Evolutionary conservation across 2,329 filamentous ascomycete species (phyloP).

Genomic region (Sclerotinia glacialis): DNA sequence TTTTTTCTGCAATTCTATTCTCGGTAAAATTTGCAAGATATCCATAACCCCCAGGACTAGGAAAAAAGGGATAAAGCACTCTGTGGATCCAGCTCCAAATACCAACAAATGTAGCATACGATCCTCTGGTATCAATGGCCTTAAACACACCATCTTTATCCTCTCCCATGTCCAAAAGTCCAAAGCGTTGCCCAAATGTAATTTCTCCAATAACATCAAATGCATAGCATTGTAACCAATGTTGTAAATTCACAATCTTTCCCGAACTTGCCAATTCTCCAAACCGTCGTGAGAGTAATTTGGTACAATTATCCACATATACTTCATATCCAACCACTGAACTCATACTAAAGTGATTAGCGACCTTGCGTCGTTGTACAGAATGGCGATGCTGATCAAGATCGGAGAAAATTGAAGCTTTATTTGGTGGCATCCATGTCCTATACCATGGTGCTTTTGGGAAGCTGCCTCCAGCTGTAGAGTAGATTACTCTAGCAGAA

Average conservation of each 20-base stretch:
- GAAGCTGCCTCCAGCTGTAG: constrained; percentile 38
- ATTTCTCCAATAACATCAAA: constrained; percentile 54
- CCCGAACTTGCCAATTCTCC: constrained; percentile 40
- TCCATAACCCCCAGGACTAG: constrained; percentile 26
- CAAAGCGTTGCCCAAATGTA: constrained; percentile 44
- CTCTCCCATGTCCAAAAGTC: constrained; percentile 47
- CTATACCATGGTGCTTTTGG: constrained; percentile 30
- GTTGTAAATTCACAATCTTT: constrained; percentile 42
- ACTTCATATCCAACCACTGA: constrained; percentile 49
- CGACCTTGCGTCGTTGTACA: constrained; percentile 43
- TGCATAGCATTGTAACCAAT: constrained; percentile 49
- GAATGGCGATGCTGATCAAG: constrained; percentile 42
- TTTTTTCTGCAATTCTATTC: constrained; percentile 27
- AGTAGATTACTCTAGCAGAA: constrained; percentile 45
- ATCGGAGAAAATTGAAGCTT: constrained; percentile 39
- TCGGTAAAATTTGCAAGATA: constrained; percentile 28
- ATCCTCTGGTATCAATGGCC: constrained; percentile 40
- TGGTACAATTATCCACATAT: constrained; percentile 48
- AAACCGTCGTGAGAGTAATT: constrained; percentile 43
- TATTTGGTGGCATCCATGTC: constrained; percentile 31
- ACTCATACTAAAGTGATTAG: constrained; percentile 48
- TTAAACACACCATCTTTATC: constrained; percentile 47
- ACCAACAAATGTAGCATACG: constrained; percentile 44
- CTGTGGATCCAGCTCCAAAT: constrained; percentile 45
- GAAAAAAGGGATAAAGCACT: constrained; percentile 37